Evolutionary conservation across 139 green algal species (phyloP), one percentile per base, ranked within the genome.

Genomic region (Micractinium sp.): DNA sequence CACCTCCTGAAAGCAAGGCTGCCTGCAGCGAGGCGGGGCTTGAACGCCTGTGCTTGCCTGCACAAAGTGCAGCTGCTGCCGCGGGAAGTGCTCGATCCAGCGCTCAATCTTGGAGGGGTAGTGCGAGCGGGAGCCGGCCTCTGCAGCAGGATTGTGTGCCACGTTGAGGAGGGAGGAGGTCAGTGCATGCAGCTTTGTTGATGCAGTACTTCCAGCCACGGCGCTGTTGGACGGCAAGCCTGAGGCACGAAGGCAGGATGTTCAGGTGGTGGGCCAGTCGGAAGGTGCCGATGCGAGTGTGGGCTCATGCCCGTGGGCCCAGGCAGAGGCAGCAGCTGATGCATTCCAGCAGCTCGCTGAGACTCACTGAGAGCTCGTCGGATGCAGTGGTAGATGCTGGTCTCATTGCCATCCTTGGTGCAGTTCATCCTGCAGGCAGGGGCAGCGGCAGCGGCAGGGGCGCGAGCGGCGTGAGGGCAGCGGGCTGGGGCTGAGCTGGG

Each of bases 341-440:
- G n/a, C n/a, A n/a, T n/a, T n/a, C n/a, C 47, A 56, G 9, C 47
- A 56, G 31, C 71, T 77, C n/a, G 9, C 73, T 19, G 25, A 0
- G 2, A 56, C 77, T 14, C 29, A 84, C 78, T 63, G 23, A 84
- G 78, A 23, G 56, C 78, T 3, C 33, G 41, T 5, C 41, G 41
- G 78, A 84, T 84, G 78, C 78, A 84, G 78, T 63, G 78, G 78
- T 84, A 84, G 41, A 84, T 84, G 78, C 41, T 35, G 13, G 41
- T 61, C n/a, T 56, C 78, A 12, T n/a, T 67, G 27, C 56, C 78
- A 27, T 67, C 41, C 78, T 56, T 77, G 29, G 74, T 80, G 74
- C 74, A 80, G 33, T 35, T 82, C 20, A 60, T 33, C 23, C 38
- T 82, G 76, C 76, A 31, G 22, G 76, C 76, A 31, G 22, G 38